Conservation (phyloP, 805 yeast species). For the Yarrowia sp. region DNA sequence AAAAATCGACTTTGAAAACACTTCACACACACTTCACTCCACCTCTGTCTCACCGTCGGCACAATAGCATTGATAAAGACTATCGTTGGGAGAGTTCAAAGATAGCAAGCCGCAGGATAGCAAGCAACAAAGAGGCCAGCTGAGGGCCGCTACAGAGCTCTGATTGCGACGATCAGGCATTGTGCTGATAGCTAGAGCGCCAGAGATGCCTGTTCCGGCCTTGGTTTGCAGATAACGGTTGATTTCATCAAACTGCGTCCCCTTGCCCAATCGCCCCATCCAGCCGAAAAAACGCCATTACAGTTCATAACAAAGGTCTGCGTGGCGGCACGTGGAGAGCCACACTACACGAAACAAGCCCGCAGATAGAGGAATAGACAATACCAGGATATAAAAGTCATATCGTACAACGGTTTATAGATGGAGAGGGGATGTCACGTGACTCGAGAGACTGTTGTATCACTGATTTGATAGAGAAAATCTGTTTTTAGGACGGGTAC, state of each 20-base stretch:
- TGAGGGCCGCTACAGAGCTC: no score
- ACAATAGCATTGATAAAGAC: background rate
- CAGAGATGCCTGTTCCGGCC: no score
- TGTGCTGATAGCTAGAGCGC: no score
- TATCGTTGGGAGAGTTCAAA: background rate
- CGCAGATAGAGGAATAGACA: background rate
- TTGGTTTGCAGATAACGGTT: background rate
- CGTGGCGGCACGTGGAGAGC: background rate
- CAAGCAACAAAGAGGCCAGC: background rate
- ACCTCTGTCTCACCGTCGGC: background rate
- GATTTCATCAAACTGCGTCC: no score
- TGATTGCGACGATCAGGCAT: no score
- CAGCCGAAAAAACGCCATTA: background rate
- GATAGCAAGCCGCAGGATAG: slow-evolving; percentile 22
- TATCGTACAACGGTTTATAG: background rate
- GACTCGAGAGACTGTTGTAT: no score
- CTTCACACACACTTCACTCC: no score
- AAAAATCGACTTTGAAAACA: no score
- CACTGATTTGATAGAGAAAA: no score
- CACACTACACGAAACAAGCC: background rate
- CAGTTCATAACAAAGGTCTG: slow-evolving; percentile 9
- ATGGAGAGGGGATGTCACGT: no score
- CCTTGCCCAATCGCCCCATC: no score
- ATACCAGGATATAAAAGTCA: background rate
- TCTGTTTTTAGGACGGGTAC: no score